phyloP scores from a whole-genome alignment of 192 early-diverging fungal genomes.

The Gigaspora rosea region DNA sequence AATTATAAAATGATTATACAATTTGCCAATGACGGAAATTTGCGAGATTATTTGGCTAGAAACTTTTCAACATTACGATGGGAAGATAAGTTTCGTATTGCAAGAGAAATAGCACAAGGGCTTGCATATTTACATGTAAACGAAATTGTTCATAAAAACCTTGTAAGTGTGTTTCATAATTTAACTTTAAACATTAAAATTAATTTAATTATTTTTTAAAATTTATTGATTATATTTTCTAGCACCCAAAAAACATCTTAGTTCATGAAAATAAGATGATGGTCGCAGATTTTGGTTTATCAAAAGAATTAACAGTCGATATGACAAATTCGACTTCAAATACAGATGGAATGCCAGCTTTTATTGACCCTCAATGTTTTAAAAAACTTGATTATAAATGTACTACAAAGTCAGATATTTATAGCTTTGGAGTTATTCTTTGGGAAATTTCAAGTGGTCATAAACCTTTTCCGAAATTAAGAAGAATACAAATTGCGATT shows the following conservation, averaged over 20 bases:
- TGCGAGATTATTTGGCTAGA: slow-evolving; percentile 39
- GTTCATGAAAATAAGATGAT: background rate
- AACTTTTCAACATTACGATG: slow-evolving; percentile 38
- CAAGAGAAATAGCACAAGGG: slow-evolving; percentile 33
- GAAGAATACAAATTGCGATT: slow-evolving; percentile 35
- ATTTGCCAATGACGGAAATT: slow-evolving; percentile 36
- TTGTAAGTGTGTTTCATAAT: background rate
- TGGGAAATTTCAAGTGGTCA: slow-evolving; percentile 45
- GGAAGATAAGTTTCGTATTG: slow-evolving; percentile 41
- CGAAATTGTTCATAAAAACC: slow-evolving; percentile 38
- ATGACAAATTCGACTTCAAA: background rate
- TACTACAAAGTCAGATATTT: slow-evolving; percentile 32
- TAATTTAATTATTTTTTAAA: background rate
- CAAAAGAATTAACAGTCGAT: background rate
- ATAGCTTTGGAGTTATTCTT: slow-evolving; percentile 40
- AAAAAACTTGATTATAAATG: background rate
- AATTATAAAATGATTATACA: background rate
- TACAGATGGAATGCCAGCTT: background rate
- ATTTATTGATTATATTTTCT: background rate
- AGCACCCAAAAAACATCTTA: background rate
- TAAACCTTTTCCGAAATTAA: slow-evolving; percentile 32
- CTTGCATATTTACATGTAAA: slow-evolving; percentile 34
- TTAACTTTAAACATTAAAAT: no score
- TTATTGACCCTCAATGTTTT: background rate
- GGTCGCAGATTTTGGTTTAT: background rate